Evolutionary conservation across 164 flowering plant genomes (phyloP), one percentile per base, ranked within the genome.

Genomic region (Nymphaea colorata): DNA sequence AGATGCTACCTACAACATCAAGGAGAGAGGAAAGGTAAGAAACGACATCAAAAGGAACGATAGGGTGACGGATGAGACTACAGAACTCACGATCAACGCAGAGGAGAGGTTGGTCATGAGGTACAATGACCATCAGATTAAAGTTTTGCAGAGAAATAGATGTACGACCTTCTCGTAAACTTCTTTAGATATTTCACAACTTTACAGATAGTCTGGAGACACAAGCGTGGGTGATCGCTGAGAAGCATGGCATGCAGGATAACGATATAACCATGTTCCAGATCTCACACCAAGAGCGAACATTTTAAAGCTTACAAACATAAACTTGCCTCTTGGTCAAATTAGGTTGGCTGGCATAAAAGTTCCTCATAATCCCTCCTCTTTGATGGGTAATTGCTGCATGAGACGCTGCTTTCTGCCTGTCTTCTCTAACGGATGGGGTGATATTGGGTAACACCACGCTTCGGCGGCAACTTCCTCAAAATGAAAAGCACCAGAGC

Each of bases 401-500:
- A 15, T 51, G 14, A 15, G 53, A 45, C 7, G 57, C 3, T 51
- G 42, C 63, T 42, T 43, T 57, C 44, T 66, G 57, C 3, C 14
- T n/a, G 42, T 36, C 43, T 71, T 63, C 66, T 87, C 79, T 61
- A 93, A 64, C 83, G 91, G 65, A 93, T 91, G 6, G 87, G 91
- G 66, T 89, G 94, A 80, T 93, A 93, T 60, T 86, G 94, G 42
- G 94, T 86, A 67, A 81, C 82, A 15, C 91, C 87, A 10, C 97
- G 91, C 74, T 88, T 91, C 11, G 98, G 98, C 53, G 98, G 98
- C 79, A 93, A 75, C 80, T 93, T 93, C 78, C 97, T 82, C 82
- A 93, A 69, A 45, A 93, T 87, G 83, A 85, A 91, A 17, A 93
- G 90, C 16, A 91, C 97, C 72, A 91, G 82, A 59, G 85, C 72